These are phyloP conservation scores for Dipteronia dyeriana DNA, from an alignment of 345 rosid genomes.

Conservation along the genomic window DNA sequence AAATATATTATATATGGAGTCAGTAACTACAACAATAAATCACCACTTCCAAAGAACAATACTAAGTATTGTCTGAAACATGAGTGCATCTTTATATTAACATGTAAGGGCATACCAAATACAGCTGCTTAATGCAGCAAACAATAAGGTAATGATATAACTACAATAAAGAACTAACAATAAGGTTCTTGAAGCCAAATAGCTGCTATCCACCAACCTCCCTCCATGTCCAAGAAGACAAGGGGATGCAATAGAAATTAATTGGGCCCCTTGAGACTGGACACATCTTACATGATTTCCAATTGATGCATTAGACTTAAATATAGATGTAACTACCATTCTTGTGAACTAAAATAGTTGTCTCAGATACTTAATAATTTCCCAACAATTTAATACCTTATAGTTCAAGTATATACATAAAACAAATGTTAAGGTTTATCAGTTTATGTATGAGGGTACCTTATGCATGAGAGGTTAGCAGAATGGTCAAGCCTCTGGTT, in stretches of 20 bases:
- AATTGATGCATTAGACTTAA: not conserved
- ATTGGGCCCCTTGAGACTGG: not conserved
- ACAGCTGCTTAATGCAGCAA: not conserved
- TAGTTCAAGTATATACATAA: not conserved
- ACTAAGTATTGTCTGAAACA: not conserved
- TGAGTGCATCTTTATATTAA: not conserved
- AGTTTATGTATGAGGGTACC: not conserved
- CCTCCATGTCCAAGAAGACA: not conserved
- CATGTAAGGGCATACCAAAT: not conserved
- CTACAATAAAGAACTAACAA: not conserved
- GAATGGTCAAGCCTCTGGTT: too few relatives aligned
- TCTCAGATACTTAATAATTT: not conserved
- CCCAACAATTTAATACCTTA: not conserved
- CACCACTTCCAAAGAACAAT: not conserved
- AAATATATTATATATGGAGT: too few relatives aligned
- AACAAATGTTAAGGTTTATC: not conserved
- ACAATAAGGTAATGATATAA: not conserved
- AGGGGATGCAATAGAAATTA: not conserved
- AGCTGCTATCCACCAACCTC: not conserved
- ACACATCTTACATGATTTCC: not conserved
- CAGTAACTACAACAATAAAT: not conserved
- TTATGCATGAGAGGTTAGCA: too few relatives aligned
- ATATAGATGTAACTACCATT: not conserved
- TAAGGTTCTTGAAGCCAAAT: not conserved
- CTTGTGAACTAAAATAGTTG: not conserved